Percentiles rank a stretch among this genome's conserved stretches.
Evolutionary conservation across 2,329 filamentous ascomycete genomes (phyloP).

Genomic region (Ascochyta fabae): DNA sequence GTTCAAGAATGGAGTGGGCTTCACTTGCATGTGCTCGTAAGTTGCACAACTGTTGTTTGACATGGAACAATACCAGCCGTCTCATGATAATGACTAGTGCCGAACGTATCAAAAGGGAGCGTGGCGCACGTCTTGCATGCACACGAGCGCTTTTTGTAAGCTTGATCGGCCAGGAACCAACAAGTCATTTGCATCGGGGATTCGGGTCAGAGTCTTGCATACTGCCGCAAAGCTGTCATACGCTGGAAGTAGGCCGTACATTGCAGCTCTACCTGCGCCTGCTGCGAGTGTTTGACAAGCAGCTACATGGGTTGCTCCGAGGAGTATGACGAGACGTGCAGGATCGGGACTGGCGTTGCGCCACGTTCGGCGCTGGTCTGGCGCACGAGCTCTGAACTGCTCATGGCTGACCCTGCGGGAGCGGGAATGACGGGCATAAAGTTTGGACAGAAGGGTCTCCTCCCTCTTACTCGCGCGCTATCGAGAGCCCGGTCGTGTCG

Average conservation of each 20-base stretch:
- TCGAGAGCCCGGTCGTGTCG: conserved; percentile 21
- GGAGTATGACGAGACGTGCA: conserved; percentile 33
- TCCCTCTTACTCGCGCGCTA: conserved; percentile 28
- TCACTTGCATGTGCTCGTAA: background rate
- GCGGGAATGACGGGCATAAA: conserved; percentile 49
- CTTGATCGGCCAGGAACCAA: conserved; percentile 35
- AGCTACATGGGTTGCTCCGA: conserved; percentile 16
- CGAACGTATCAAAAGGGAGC: conserved; percentile 17
- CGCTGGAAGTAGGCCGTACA: conserved; percentile 18
- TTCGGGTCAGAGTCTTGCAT: conserved; percentile 36
- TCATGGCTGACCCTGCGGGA: conserved; percentile 43
- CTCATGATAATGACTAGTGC: conserved; percentile 23
- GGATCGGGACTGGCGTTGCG: conserved; percentile 29
- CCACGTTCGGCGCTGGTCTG: conserved; percentile 37
- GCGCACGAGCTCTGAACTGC: conserved; percentile 21
- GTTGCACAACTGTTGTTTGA: background rate
- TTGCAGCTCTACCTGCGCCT: conserved; percentile 10
- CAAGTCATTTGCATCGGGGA: conserved; percentile 36
- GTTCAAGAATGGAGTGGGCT: too few species aligned
- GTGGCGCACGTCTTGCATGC: conserved; percentile 29
- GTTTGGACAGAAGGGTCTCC: conserved; percentile 43
- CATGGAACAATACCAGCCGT: conserved; percentile 6
- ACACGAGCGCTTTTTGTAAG: conserved; percentile 27
- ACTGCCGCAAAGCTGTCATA: conserved; percentile 20
- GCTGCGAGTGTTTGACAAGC: conserved; percentile 18